Conservation (phyloP, 768 basidiomycete genomes). For the Agrocybe chaxingu region DNA sequence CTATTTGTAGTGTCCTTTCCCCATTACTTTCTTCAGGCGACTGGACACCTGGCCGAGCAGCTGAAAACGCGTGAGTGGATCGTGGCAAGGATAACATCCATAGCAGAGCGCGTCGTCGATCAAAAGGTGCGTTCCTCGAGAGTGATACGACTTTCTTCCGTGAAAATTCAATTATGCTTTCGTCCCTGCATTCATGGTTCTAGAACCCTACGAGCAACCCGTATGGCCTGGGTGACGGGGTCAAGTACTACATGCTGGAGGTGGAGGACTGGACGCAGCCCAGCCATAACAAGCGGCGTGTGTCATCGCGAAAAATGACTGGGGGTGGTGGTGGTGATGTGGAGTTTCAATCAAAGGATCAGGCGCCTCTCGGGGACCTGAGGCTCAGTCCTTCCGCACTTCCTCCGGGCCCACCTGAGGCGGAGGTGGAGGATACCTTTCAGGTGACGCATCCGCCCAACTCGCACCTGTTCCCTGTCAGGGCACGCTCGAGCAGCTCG, state of each 20-base stretch:
- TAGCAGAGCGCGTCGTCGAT: constrained; percentile 82
- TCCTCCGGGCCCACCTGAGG: constrained; percentile 60
- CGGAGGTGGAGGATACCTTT: constrained; percentile 74
- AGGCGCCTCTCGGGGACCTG: background rate
- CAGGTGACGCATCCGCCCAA: constrained; percentile 62
- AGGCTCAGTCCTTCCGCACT: constrained; percentile 35
- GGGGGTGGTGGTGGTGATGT: constrained; percentile 40
- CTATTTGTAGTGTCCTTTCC: constrained; percentile 79
- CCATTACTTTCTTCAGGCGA: constrained; percentile 93
- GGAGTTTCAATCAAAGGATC: constrained; percentile 24
- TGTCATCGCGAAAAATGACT: constrained; percentile 48
- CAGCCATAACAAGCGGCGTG: constrained; percentile 57
- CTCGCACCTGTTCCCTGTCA: constrained; percentile 62
- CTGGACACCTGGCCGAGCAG: constrained; percentile 83
- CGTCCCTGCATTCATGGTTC: constrained; percentile 27
- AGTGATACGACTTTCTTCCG: constrained; percentile 12
- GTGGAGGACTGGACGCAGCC: constrained; percentile 93
- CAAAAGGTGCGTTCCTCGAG: constrained; percentile 51
- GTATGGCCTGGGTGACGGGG: constrained; percentile 83
- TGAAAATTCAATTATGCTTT: constrained; percentile 2
- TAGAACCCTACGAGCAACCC: constrained; percentile 85
- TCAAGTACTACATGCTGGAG: constrained; percentile 92
- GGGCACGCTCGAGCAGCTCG: constrained; percentile 63
- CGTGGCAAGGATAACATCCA: constrained; percentile 86
- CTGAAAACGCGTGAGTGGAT: constrained; percentile 93